Evolutionary conservation across 2,329 filamentous ascomycete species (phyloP).

Genomic region (Drechslerella coelobrocha): DNA sequence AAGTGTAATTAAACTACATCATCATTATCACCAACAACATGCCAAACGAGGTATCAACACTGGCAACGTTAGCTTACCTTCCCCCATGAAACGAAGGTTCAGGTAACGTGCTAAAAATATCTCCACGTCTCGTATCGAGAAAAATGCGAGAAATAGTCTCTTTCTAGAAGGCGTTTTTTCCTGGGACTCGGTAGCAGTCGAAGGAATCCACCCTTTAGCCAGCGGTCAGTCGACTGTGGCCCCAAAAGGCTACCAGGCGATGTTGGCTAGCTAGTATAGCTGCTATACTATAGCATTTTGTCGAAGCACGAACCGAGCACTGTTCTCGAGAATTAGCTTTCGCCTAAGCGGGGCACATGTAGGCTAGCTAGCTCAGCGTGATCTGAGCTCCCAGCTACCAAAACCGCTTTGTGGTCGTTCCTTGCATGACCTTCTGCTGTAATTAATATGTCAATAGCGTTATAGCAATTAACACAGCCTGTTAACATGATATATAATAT

Average conservation of each 20-base stretch:
- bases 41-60: neutral
- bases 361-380: neutral
- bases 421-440: conserved; percentile 36
- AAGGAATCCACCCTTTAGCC: neutral
- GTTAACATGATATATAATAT: conserved; percentile 13
- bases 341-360: conserved; percentile 44
- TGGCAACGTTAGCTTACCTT: neutral
- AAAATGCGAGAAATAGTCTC: neutral
- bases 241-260: neutral
- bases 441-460: neutral
- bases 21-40: neutral
- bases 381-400: conserved; percentile 45
- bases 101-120: conserved; percentile 1
- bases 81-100: neutral
- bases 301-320: conserved; percentile 33
- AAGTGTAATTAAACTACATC: neutral
- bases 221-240: neutral
- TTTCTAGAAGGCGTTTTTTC: neutral
- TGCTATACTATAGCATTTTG: neutral
- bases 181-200: neutral
- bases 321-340: conserved; percentile 26
- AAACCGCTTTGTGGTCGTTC: conserved; percentile 29
- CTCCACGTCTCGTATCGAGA: neutral
- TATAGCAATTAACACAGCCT: conserved; percentile 39
- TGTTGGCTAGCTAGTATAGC: neutral